A percentile compares a stretch with the other conserved stretches of the same genome.
phyloP scores from a whole-genome alignment of 352 stramenopile genomes.

The Globisporangium orthogonon region DNA sequence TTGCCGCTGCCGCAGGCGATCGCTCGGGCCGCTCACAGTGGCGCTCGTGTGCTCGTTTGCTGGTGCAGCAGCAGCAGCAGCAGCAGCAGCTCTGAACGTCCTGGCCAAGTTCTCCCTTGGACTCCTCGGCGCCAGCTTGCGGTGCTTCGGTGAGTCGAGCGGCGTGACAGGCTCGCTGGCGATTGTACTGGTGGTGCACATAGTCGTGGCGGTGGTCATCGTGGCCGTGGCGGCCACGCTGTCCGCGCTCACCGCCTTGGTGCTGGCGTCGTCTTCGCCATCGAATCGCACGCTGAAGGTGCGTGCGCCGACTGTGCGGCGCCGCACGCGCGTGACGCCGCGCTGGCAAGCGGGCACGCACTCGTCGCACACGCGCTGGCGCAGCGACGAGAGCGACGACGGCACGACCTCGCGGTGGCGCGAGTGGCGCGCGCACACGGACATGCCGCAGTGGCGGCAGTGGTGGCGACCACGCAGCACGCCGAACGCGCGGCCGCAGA shows the following conservation, averaged over 20 bases:
- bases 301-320: slow-evolving; percentile 13
- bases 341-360: slow-evolving; percentile 53
- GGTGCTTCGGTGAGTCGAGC: neutral
- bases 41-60: neutral
- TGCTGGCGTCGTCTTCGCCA: slow-evolving; percentile 4
- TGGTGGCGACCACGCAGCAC: slow-evolving; percentile 67
- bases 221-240: slow-evolving; percentile 10
- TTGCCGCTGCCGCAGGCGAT: neutral
- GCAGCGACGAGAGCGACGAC: slow-evolving; percentile 50
- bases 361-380: slow-evolving; percentile 68
- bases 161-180: neutral
- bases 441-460: slow-evolving; percentile 69
- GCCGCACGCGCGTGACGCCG: slow-evolving; percentile 10
- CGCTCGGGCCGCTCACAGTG: neutral
- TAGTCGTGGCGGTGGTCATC: neutral
- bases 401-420: slow-evolving; percentile 57
- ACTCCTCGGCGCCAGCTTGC: neutral
- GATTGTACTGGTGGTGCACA: neutral
- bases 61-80: neutral
- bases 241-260: neutral
- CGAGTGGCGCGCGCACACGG: slow-evolving; percentile 73
- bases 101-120: neutral
- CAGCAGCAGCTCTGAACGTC: neutral
- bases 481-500: slow-evolving; percentile 55
- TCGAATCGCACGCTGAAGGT: slow-evolving; percentile 11